phyloP scores from a whole-genome alignment of 2,329 filamentous ascomycete genomes.

The Alternaria arbusti region DNA sequence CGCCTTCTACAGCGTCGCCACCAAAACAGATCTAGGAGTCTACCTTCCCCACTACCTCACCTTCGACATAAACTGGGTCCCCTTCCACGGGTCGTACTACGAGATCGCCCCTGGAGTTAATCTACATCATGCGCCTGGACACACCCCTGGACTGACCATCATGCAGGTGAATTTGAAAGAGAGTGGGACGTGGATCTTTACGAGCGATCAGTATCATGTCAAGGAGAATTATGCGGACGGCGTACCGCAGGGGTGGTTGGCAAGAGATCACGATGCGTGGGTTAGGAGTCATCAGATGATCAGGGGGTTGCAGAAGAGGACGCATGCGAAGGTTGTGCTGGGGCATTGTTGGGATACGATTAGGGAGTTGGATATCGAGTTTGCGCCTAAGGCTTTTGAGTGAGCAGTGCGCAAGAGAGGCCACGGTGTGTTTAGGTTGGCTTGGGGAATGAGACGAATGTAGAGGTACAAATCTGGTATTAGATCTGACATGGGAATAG shows the following conservation, averaged over 20 bases:
- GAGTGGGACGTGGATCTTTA: conserved; percentile 47
- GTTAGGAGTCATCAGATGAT: conserved; percentile 42
- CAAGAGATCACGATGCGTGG: conserved; percentile 47
- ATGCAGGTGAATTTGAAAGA: conserved; percentile 48
- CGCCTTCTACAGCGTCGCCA: conserved; percentile 37
- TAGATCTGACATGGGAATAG: neutral
- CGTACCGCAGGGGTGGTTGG: conserved; percentile 48
- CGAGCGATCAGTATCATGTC: conserved; percentile 49
- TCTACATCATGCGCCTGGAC: conserved; percentile 44
- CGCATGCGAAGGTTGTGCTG: conserved; percentile 33
- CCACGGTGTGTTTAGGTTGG: neutral
- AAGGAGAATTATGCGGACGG: conserved; percentile 44
- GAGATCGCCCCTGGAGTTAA: conserved; percentile 45
- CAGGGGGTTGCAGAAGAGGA: conserved; percentile 33
- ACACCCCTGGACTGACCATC: conserved; percentile 45
- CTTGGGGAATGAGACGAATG: neutral
- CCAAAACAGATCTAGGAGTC: conserved; percentile 41
- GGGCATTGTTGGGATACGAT: conserved; percentile 42
- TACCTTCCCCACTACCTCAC: conserved; percentile 47
- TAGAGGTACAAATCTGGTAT: neutral
- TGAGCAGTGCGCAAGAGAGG: conserved; percentile 3
- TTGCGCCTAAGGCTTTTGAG: conserved; percentile 34
- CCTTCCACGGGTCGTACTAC: conserved; percentile 40
- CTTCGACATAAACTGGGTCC: conserved; percentile 48
- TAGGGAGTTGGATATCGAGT: conserved; percentile 28